phyloP scores from a whole-genome alignment of 2,329 filamentous ascomycete species.

The Fusarium chaquense region DNA sequence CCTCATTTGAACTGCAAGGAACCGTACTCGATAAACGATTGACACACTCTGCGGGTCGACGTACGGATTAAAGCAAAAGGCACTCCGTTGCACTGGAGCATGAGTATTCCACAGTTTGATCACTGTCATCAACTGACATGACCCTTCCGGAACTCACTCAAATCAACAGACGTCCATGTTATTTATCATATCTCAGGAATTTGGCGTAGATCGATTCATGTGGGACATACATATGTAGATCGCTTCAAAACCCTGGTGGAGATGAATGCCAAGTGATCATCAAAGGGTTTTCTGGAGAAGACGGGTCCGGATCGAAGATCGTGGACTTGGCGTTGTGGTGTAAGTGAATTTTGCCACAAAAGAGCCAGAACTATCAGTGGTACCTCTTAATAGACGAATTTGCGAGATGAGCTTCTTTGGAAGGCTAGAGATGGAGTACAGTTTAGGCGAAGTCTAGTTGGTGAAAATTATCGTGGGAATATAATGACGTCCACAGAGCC shows the following conservation, averaged over 20 bases:
- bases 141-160: too few relatives aligned
- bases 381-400: background rate
- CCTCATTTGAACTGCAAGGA: background rate
- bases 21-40: background rate
- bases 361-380: too few relatives aligned
- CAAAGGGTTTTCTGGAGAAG: constrained; percentile 1
- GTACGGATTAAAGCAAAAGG: background rate
- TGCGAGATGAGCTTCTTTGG: background rate
- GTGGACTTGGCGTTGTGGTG: background rate
- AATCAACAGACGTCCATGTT: too few relatives aligned
- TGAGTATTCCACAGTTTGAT: too few relatives aligned
- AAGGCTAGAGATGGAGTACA: background rate
- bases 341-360: background rate
- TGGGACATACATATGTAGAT: constrained; percentile 4
- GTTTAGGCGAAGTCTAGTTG: background rate
- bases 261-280: constrained; percentile 1
- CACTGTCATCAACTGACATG: background rate
- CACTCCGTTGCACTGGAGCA: background rate
- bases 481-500: background rate
- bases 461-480: background rate
- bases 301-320: constrained; percentile 4
- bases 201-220: background rate
- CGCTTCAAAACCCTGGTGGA: background rate
- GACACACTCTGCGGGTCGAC: background rate
- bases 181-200: background rate